These are phyloP conservation scores for Schwanniomyces pseudopolymorphus DNA, from an alignment of 805 yeast genomes.

Conservation along the genomic window DNA sequence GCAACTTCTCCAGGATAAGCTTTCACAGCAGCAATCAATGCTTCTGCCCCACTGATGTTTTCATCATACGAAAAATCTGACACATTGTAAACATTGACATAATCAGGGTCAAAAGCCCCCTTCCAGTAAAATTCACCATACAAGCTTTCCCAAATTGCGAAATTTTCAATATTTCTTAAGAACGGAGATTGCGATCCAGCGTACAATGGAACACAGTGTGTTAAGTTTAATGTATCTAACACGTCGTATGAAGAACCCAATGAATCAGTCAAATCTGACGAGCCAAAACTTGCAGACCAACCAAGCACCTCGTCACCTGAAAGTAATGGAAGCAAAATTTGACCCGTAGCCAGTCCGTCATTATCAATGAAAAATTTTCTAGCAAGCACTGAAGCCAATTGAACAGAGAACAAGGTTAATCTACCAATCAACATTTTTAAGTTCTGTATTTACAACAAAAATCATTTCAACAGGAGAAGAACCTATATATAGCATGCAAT, in stretches of 20 bases:
- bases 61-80: conserved; percentile 27
- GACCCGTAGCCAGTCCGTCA: conserved; percentile 39
- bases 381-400: neutral
- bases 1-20: conserved; percentile 29
- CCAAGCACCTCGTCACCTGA: conserved; percentile 43
- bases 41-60: conserved; percentile 36
- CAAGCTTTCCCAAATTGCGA: conserved; percentile 36
- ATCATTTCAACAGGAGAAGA: too few relatives aligned
- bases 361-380: conserved; percentile 43
- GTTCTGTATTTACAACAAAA: too few relatives aligned
- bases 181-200: conserved; percentile 40
- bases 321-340: conserved; percentile 34
- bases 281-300: conserved; percentile 38
- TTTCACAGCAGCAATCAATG: conserved; percentile 41
- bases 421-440: neutral
- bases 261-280: conserved; percentile 38
- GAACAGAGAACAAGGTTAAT: neutral
- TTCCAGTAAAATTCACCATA: conserved; percentile 43
- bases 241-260: conserved; percentile 31
- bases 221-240: conserved; percentile 30
- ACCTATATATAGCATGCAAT: too few relatives aligned
- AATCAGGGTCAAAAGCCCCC: conserved; percentile 35
- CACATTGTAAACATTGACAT: conserved; percentile 31
- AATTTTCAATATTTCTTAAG: conserved; percentile 37
- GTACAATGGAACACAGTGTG: conserved; percentile 37